phyloP scores from a whole-genome alignment of 2,329 filamentous ascomycete genomes.

The Periglandula ipomoeae region DNA sequence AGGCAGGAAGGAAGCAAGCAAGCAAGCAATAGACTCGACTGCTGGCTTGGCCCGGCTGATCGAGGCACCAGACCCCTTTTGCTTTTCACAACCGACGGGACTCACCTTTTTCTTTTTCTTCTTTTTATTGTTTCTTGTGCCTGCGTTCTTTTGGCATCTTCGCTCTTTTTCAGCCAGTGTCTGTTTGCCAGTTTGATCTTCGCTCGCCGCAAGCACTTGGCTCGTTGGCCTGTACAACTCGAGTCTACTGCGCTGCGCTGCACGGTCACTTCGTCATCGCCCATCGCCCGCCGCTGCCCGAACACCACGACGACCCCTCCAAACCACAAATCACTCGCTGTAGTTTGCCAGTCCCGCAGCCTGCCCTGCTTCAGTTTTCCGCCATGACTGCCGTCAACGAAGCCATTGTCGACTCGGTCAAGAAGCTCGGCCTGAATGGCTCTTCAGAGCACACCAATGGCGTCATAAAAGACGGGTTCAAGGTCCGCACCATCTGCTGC shows the following conservation, averaged over 20 bases:
- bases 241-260: background rate
- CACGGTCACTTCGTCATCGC: background rate
- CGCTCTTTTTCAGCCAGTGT: background rate
- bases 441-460: conserved; percentile 21
- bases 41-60: background rate
- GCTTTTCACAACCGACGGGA: background rate
- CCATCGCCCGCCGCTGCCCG: background rate
- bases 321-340: background rate
- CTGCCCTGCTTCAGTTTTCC: background rate
- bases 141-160: no score
- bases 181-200: background rate
- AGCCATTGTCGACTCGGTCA: conserved; percentile 20
- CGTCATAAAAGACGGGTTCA: conserved; percentile 17
- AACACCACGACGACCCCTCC: background rate
- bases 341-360: background rate
- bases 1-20: no score
- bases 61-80: background rate
- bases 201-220: background rate
- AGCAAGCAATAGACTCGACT: no score
- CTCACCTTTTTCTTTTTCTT: background rate
- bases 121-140: background rate
- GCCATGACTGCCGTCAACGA: conserved; percentile 16
- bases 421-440: conserved; percentile 24
- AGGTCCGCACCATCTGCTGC: conserved; percentile 56
- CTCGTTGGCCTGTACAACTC: background rate